Evolutionary conservation across 768 basidiomycete genomes (phyloP), one percentile per base, ranked within the genome.

Genomic region (Boletus rubroflammeus): DNA sequence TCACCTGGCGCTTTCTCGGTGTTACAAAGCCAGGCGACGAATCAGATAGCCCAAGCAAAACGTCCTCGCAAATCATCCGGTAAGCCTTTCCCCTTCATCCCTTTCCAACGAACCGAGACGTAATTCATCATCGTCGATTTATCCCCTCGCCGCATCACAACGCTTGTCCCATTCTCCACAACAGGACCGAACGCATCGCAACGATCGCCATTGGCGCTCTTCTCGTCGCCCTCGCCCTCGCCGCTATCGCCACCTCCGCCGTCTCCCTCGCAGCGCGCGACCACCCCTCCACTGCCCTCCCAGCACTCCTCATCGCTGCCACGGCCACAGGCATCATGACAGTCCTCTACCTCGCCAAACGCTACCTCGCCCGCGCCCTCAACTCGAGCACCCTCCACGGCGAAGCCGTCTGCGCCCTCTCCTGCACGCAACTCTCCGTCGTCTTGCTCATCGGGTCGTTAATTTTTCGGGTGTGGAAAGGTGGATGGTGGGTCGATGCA

Each of bases 381-480:
- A 61, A 79, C 60, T 78, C 77, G 55, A 75, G 72, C 49, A 63
- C 72, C 6, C 74, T 79, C 62, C 53, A 71, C 25, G 75, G 75
- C 29, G 77, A 79, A 59, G 75, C 78, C 0, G 67, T 69, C 32
- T 79, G 78, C 42, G 71, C 75, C 0, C 69, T 79, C n/a, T 70
- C 67, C 19, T 79, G 77, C 59, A 66, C 71, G 25, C 70, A 79
- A 45, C 70, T 79, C 31, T 76, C 74, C 3, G 34, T 65, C 26
- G 75, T 78, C 1, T 60, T 79, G n/a, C 73, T 79, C 55, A 41
- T 72, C 5, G 78, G 78, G 1, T 68, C 71, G 10, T 45, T 76
- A 42, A 59, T 78, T 21, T 77, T 64, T 47, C 58, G 69, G 13
- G 57, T 72, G 5, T 75, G 76, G 76, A 51, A 59, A 2, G 72